These are phyloP conservation scores for Mucor sp. DNA, from an alignment of 371 early-diverging fungal species.

Conservation along the genomic window DNA sequence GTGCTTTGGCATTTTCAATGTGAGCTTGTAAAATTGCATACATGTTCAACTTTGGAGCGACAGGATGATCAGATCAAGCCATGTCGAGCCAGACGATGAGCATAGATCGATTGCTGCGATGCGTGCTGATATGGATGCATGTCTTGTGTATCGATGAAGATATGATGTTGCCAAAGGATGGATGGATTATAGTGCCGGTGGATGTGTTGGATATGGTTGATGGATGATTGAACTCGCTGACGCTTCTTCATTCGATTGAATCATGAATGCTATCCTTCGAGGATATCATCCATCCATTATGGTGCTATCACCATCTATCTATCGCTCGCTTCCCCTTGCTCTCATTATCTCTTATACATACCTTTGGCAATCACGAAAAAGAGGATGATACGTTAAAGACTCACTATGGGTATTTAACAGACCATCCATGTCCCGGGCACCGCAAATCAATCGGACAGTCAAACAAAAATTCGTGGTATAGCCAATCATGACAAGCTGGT, in stretches of 20 bases:
- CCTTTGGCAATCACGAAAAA: constrained; percentile 28
- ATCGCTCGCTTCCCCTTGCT: background rate
- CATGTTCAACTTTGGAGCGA: background rate
- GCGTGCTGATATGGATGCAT: background rate
- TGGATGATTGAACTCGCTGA: background rate
- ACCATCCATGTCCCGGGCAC: constrained; percentile 2
- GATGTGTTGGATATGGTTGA: background rate
- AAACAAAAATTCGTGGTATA: background rate
- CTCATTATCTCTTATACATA: constrained; percentile 15
- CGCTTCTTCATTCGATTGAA: background rate
- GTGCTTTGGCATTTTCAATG: background rate
- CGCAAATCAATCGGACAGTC: constrained; percentile 5
- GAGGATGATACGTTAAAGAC: constrained; percentile 22
- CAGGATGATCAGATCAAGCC: background rate
- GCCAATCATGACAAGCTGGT: background rate
- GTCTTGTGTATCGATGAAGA: background rate
- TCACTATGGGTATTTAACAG: constrained; percentile 15
- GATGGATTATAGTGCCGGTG: background rate
- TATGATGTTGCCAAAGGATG: background rate
- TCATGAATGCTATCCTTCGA: background rate
- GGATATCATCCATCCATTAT: constrained; percentile 1
- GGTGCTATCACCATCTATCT: background rate
- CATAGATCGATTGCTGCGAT: background rate
- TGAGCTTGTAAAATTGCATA: background rate
- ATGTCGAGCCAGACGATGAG: background rate